These are phyloP conservation scores for Rossbeevera mucosa DNA, from an alignment of 768 basidiomycete species.

Conservation along the genomic window DNA sequence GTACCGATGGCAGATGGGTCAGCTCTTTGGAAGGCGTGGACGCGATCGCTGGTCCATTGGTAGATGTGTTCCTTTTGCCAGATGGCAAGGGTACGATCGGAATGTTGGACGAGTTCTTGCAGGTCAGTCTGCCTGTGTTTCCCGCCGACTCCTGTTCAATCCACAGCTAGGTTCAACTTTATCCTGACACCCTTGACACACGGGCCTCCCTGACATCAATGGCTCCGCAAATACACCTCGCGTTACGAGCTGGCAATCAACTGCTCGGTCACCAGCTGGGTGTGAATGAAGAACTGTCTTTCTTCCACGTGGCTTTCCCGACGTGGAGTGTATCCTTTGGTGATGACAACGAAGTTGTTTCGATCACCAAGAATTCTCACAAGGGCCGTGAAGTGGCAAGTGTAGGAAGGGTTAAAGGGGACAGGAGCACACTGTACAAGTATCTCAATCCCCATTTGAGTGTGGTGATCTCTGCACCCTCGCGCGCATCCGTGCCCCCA, in stretches of 20 bases:
- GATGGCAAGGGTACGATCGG: constrained; percentile 48
- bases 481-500: neutral
- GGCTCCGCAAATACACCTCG: constrained; percentile 49
- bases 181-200: constrained; percentile 54
- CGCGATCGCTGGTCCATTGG: constrained; percentile 52
- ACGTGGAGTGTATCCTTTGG: constrained; percentile 64
- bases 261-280: constrained; percentile 56
- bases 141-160: neutral
- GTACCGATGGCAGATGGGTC: constrained; percentile 16
- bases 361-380: constrained; percentile 44
- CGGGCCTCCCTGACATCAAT: constrained; percentile 40
- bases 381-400: constrained; percentile 57
- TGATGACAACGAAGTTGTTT: constrained; percentile 52
- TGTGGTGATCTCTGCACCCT: constrained; percentile 54
- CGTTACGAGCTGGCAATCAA: constrained; percentile 46
- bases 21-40: constrained; percentile 55
- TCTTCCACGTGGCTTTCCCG: constrained; percentile 48
- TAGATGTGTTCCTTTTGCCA: constrained; percentile 56
- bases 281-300: constrained; percentile 39
- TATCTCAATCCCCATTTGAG: constrained; percentile 84
- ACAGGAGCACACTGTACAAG: constrained; percentile 88
- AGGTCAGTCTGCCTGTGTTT: constrained; percentile 41
- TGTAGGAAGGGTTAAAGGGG: constrained; percentile 79
- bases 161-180: constrained; percentile 50
- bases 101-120: constrained; percentile 71